Conservation (phyloP, 208 protist genomes). For the Trypanosoma mega region DNA sequence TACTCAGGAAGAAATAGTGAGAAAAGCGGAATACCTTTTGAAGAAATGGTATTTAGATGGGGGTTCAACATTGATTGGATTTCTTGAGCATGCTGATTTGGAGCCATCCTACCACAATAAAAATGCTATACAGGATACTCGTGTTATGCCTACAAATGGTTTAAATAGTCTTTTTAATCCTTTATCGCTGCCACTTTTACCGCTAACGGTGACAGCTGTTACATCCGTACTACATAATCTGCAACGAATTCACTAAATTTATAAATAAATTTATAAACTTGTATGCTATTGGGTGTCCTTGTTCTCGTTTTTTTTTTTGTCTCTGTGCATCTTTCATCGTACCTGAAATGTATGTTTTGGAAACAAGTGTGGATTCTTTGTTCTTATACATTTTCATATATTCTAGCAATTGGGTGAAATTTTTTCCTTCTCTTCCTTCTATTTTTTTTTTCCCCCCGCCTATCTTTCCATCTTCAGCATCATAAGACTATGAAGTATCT, state of each 20-base stretch:
- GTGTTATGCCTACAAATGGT: neutral
- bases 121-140: neutral
- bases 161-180: conserved; percentile 21
- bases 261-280: conserved; percentile 1
- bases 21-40: neutral
- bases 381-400: neutral
- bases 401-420: conserved; percentile 9
- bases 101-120: neutral
- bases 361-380: conserved; percentile 15
- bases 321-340: neutral
- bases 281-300: neutral
- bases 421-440: neutral
- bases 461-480: neutral
- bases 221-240: conserved; percentile 41
- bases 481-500: conserved; percentile 87
- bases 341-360: conserved; percentile 8
- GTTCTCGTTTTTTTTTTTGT: conserved; percentile 10
- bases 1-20: conserved; percentile 2
- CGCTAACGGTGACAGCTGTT: conserved; percentile 30
- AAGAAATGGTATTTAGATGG: neutral
- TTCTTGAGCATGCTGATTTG: conserved; percentile 14
- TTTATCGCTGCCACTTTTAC: conserved; percentile 34
- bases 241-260: conserved; percentile 45
- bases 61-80: conserved; percentile 11
- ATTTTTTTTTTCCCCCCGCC: neutral